A percentile compares a stretch with the other conserved stretches of the same genome.
Evolutionary conservation across 257 asterid genomes (phyloP).

Genomic region (Forsythia viridissima): DNA sequence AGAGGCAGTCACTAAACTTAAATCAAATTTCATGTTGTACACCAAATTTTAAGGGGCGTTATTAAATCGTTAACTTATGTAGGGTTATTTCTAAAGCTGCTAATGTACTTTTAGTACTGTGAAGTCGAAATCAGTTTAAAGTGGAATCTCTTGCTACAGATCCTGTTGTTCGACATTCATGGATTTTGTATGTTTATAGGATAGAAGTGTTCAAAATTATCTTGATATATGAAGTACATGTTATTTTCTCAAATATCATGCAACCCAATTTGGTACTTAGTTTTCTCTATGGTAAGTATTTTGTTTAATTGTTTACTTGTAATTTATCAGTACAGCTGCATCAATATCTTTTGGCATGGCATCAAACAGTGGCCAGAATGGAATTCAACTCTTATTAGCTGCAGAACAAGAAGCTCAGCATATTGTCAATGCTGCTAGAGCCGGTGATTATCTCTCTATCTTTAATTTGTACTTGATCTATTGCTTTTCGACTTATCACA

Average conservation of each 20-base stretch:
- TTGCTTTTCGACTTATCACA: slow-evolving; percentile 3
- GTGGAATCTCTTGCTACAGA: neutral
- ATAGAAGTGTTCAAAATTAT: neutral
- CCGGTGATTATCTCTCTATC: slow-evolving; percentile 34
- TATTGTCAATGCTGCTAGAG: slow-evolving; percentile 57
- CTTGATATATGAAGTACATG: neutral
- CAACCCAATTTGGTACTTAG: neutral
- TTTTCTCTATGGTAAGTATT: slow-evolving; percentile 3
- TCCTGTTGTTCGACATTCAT: neutral
- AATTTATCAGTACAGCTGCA: slow-evolving; percentile 20
- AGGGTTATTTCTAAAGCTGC: neutral
- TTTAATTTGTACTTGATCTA: neutral
- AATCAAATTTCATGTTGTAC: neutral
- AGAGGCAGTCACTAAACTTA: neutral
- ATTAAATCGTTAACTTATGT: neutral
- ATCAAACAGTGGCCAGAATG: slow-evolving; percentile 53
- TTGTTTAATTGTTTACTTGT: slow-evolving; percentile 1
- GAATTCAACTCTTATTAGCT: slow-evolving; percentile 55
- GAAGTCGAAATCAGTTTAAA: neutral
- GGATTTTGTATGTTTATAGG: neutral
- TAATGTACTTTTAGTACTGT: neutral
- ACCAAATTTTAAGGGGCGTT: neutral
- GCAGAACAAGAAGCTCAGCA: slow-evolving; percentile 72
- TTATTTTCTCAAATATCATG: neutral
- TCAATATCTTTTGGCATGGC: slow-evolving; percentile 36